Conservation (phyloP, 495 filamentous ascomycete genomes). For the Penicillium steckii region DNA sequence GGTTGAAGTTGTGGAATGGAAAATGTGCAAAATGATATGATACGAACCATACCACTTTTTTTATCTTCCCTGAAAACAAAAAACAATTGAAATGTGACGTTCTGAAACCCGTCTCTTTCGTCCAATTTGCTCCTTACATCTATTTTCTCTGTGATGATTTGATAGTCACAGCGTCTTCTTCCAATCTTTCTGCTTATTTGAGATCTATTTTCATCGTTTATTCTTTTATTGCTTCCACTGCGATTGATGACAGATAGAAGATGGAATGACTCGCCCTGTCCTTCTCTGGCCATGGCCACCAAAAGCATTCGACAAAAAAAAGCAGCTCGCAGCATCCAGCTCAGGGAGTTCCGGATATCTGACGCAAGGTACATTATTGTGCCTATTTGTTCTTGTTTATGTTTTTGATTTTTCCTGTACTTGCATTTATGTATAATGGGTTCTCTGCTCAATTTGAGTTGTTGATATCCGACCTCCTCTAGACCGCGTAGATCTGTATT, state of each 20-base stretch:
- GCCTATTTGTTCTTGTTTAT: conserved; percentile 32
- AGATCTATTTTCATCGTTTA: conserved; percentile 11
- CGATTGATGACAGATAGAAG: conserved; percentile 32
- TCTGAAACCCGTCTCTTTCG: conserved; percentile 9
- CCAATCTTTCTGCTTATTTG: conserved; percentile 6
- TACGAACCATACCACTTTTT: conserved; percentile 20
- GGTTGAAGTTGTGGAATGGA: not conserved
- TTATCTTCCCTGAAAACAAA: conserved; percentile 8
- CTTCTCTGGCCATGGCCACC: not conserved
- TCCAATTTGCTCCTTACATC: conserved; percentile 10
- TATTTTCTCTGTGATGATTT: conserved; percentile 14
- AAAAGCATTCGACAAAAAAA: conserved; percentile 27
- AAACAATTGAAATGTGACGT: conserved; percentile 25
- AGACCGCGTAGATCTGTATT: not conserved
- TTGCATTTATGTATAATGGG: conserved; percentile 24
- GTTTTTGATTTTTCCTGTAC: conserved; percentile 18
- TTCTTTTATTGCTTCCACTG: conserved; percentile 10
- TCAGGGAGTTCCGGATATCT: conserved; percentile 85
- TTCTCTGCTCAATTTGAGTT: conserved; percentile 24
- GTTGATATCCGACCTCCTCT: not conserved
- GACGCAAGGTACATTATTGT: conserved; percentile 54
- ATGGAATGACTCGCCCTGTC: conserved; percentile 28
- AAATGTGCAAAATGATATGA: conserved; percentile 18
- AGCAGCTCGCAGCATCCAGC: conserved; percentile 21
- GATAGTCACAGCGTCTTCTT: conserved; percentile 7